Evolutionary conservation across 495 filamentous ascomycete genomes (phyloP).

Genomic region (Penicillium pancosmium): DNA sequence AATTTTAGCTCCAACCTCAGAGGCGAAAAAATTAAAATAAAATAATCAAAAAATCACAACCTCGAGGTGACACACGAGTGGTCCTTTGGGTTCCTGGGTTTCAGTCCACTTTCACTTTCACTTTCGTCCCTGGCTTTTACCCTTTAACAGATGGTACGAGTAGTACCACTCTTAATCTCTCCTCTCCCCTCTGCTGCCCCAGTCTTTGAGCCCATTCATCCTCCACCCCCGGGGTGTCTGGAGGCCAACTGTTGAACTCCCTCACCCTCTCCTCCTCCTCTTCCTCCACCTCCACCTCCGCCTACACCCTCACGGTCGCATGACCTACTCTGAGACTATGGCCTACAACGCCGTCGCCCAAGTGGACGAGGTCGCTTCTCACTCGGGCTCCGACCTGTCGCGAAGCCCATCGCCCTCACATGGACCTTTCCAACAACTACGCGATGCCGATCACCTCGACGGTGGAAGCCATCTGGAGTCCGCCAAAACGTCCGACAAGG

Average conservation of each 20-base stretch:
- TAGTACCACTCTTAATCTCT: not conserved
- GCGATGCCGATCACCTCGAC: conserved; percentile 32
- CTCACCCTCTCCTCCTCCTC: no score
- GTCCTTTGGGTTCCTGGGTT: conserved; percentile 2
- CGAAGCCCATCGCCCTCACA: conserved; percentile 32
- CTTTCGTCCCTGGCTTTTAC: not conserved
- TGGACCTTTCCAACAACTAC: conserved; percentile 31
- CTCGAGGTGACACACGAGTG: not conserved
- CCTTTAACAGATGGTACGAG: no score
- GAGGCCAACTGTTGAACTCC: not conserved
- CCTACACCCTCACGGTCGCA: not conserved
- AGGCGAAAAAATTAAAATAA: not conserved
- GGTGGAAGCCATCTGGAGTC: conserved; percentile 24
- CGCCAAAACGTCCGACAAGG: conserved; percentile 30
- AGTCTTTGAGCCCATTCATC: not conserved
- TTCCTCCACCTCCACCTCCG: no score
- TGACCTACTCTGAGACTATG: conserved; percentile 30
- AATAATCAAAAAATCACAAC: not conserved
- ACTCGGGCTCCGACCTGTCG: conserved; percentile 40
- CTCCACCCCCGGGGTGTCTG: not conserved
- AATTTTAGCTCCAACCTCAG: not conserved
- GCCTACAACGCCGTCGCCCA: conserved; percentile 52
- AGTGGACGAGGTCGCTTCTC: conserved; percentile 43
- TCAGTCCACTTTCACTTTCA: not conserved
- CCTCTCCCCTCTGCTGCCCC: not conserved